Evolutionary conservation across 495 filamentous ascomycete species (phyloP).

Genomic region (Pyrenula massariospora): DNA sequence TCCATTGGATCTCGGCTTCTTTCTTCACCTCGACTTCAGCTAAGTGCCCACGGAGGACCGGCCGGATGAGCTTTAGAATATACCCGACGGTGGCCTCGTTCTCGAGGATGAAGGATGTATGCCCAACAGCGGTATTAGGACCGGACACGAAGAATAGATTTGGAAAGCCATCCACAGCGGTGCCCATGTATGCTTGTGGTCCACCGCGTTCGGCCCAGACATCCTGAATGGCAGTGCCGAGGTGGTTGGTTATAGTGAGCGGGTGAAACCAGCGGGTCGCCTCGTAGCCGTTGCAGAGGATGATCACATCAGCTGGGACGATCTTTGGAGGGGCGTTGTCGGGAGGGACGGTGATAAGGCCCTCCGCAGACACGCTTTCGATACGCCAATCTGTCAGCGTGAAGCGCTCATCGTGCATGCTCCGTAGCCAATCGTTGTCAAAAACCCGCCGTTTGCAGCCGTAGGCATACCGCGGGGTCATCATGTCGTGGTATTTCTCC

Average conservation of each 20-base stretch:
- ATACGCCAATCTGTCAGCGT: constrained; percentile 24
- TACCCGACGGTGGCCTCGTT: constrained; percentile 32
- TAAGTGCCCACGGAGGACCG: constrained; percentile 28
- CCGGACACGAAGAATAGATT: constrained; percentile 42
- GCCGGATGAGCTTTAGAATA: constrained; percentile 31
- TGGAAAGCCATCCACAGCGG: constrained; percentile 37
- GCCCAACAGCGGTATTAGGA: constrained; percentile 38
- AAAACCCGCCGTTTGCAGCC: constrained; percentile 28
- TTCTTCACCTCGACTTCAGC: constrained; percentile 26
- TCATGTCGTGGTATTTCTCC: constrained; percentile 49
- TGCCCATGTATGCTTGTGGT: constrained; percentile 35
- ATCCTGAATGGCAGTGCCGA: constrained; percentile 22
- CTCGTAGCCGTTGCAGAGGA: constrained; percentile 27
- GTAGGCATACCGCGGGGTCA: constrained; percentile 45
- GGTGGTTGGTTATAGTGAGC: constrained; percentile 18
- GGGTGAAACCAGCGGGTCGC: constrained; percentile 12
- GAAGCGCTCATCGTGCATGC: constrained; percentile 24
- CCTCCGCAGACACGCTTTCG: constrained; percentile 17
- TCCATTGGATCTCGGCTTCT: constrained; percentile 18
- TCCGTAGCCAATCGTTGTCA: constrained; percentile 28
- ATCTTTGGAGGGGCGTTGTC: constrained; percentile 8
- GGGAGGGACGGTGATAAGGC: constrained; percentile 14
- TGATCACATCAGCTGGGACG: constrained; percentile 29
- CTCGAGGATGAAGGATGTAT: constrained; percentile 30
- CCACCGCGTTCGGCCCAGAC: constrained; percentile 28